Conservation (phyloP, 2,329 filamentous ascomycete species). For the Penicillium sp. region DNA sequence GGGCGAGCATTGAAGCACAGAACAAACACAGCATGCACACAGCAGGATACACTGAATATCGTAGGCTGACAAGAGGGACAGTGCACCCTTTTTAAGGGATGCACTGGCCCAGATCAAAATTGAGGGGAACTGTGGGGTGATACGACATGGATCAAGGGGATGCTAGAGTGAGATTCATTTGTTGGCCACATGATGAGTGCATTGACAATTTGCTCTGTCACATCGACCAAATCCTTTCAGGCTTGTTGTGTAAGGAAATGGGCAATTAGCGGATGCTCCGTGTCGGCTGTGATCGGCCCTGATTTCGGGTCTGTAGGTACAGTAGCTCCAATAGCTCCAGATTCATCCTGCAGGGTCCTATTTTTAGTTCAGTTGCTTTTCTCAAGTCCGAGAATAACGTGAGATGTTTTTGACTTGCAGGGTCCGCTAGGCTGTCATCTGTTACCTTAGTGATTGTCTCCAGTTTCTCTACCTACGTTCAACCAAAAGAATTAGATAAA, state of each 20-base stretch:
- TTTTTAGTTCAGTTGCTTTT: not conserved
- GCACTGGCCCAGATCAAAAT: not conserved
- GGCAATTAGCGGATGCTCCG: not conserved
- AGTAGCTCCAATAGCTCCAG: not conserved
- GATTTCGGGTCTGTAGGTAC: not conserved
- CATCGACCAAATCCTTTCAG: not conserved
- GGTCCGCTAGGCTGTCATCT: not conserved
- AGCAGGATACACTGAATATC: not conserved
- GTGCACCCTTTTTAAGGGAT: conserved; percentile 7
- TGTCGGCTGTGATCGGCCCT: not conserved
- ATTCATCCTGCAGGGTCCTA: not conserved
- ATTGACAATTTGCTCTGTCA: not conserved
- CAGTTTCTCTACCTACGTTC: not conserved
- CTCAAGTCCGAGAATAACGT: not conserved
- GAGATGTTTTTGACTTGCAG: conserved; percentile 6
- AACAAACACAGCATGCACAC: not conserved
- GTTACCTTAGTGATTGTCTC: not conserved
- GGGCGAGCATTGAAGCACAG: not conserved
- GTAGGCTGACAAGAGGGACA: conserved; percentile 2
- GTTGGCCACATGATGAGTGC: not conserved
- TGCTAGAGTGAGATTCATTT: not conserved
- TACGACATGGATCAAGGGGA: not conserved
- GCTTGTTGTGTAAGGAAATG: not conserved
- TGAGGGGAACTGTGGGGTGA: not conserved
- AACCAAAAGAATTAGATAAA: not conserved